These are phyloP conservation scores for Breynia disticha DNA, from an alignment of 441 rosid species.

Conservation along the genomic window DNA sequence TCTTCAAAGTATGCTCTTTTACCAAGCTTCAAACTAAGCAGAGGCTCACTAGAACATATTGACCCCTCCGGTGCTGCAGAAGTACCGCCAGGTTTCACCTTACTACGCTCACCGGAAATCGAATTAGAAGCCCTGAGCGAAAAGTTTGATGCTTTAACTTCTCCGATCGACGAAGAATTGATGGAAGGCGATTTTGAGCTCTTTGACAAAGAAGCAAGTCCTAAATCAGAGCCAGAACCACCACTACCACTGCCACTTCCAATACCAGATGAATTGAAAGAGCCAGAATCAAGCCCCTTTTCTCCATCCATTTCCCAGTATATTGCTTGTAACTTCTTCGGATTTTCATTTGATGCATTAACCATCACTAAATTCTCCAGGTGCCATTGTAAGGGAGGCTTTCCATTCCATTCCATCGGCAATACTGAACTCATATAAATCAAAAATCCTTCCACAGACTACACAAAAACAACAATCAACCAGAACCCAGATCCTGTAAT, in stretches of 20 bases:
- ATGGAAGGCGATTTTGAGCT: conserved; percentile 64
- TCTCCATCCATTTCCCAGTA: conserved; percentile 59
- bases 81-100: conserved; percentile 18
- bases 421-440: conserved; percentile 35
- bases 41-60: conserved; percentile 42
- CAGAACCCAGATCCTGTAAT: conserved; percentile 31
- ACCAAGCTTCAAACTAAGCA: conserved; percentile 73
- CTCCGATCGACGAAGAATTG: conserved; percentile 52
- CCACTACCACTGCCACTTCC: conserved; percentile 39
- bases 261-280: conserved; percentile 48
- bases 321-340: conserved; percentile 32
- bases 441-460: conserved; percentile 4
- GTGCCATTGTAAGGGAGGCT: conserved; percentile 59
- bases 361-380: conserved; percentile 59
- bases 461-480: conserved; percentile 14
- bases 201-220: conserved; percentile 55
- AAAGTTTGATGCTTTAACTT: conserved; percentile 35
- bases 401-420: conserved; percentile 77
- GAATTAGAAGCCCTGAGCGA: conserved; percentile 35
- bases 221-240: conserved; percentile 55
- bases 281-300: conserved; percentile 43
- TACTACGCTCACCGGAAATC: conserved; percentile 27
- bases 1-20: conserved; percentile 54
- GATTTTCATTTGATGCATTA: conserved; percentile 39
- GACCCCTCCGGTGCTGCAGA: conserved; percentile 39